Percentiles rank a stretch among this genome's conserved stretches.
These are phyloP conservation scores for Sanghuangporus baumii DNA, from an alignment of 1,284 basidiomycete species.

Conservation along the genomic window DNA sequence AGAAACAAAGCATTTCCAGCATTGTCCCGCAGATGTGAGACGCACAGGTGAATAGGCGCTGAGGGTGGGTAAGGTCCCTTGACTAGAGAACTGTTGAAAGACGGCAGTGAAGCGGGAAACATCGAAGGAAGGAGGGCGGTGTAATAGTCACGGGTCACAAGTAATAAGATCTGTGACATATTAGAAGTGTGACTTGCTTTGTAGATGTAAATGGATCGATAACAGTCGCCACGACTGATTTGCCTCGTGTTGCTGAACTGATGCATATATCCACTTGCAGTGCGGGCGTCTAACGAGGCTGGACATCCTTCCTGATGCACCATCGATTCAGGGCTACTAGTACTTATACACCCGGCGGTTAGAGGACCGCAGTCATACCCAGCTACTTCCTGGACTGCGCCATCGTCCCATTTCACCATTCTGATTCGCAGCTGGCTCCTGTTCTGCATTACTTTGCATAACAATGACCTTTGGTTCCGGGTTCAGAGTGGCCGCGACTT, in stretches of 20 bases:
- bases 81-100: slow-evolving; percentile 44
- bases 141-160: neutral
- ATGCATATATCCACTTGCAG: neutral
- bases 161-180: neutral
- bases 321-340: neutral
- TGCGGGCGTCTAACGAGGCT: neutral
- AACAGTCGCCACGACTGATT: neutral
- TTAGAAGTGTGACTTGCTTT: neutral
- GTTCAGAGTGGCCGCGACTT: neutral
- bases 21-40: slow-evolving; percentile 39
- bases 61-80: slow-evolving; percentile 49
- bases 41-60: slow-evolving; percentile 49
- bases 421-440: neutral
- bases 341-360: neutral
- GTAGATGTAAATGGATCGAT: neutral
- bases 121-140: slow-evolving; percentile 22
- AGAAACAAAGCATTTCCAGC: slow-evolving; percentile 42
- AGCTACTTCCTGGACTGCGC: neutral
- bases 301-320: neutral
- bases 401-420: neutral
- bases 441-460: too few species aligned
- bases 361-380: neutral
- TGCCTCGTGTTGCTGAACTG: neutral
- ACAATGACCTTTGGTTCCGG: slow-evolving; percentile 3
- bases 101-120: slow-evolving; percentile 38